Base-by-base conservation (phyloP, 2,329 filamentous ascomycete genomes). In the Venturia carpophila region DNA sequence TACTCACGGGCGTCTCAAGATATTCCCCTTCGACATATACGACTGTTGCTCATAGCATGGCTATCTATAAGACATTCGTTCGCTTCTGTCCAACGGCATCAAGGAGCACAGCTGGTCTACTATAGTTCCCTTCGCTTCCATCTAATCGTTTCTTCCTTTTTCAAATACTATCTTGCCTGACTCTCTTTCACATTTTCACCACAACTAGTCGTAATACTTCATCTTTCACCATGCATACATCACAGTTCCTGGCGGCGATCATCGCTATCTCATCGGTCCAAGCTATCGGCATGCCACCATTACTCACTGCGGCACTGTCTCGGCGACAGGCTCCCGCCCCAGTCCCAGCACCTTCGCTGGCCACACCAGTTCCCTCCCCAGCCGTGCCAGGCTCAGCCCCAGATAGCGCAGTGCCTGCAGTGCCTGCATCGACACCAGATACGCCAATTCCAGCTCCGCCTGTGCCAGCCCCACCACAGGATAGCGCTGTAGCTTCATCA, bases 261-360 rank as follows among this genome's bases (percentile, higher is more conserved):
- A 9, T 63, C 15, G 42, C 62, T 11, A 43, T 17, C 24, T 19
- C 62, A 17, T 21, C 43, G 10, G 62, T 52, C 11, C 62, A 63
- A 41, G 62, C 62, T 37, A 52, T 62, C 37, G n/a, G 21, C 17
- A 61, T 61, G n/a, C 42, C 60, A 19, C 43, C 42, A 17, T 39
- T 27, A 61, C 30, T 60, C 21, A 27, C 17, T 21, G 21, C 34
- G 0, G 17, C 15, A 24, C 7, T 63, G 17, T n/a, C 43, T 43
- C 62, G 42, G n/a, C 62, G 62, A 47, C 62, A 61, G 11, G 60
- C 27, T 30, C 41, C 42, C 5, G 43, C 62, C 7, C 62, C 42
- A 15, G 27, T 45, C 7, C 30, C n/a, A 60, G 37, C 37, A 37
- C 56, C 56, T 39, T 39, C 34, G 39, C 17, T 60, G 37, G 30